phyloP scores from a whole-genome alignment of 169 alveolate species.

The Cryptosporidium ubiquitum region DNA sequence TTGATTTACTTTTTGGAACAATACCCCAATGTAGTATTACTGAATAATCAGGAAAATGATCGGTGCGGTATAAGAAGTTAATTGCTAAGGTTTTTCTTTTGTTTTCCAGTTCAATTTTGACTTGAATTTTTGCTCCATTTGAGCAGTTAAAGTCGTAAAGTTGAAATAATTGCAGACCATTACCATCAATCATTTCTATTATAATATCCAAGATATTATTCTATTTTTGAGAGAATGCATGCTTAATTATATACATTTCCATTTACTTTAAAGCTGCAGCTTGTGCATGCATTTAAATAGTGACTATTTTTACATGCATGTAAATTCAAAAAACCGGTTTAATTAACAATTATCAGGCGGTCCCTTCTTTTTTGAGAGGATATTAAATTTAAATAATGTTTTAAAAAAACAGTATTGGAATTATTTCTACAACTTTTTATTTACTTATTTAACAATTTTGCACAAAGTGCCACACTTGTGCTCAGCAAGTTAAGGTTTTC shows the following conservation, averaged over 20 bases:
- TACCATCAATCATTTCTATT: not conserved
- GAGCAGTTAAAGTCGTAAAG: slow-evolving; percentile 31
- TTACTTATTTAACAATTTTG: not conserved
- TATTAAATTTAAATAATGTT: not conserved
- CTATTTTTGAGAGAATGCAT: not conserved
- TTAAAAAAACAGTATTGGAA: not conserved
- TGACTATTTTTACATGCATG: slow-evolving; percentile 62
- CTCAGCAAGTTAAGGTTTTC: not conserved
- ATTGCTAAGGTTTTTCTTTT: not conserved
- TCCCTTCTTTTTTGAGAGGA: slow-evolving; percentile 12
- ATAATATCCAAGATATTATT: not conserved
- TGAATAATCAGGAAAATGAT: not conserved
- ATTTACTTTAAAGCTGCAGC: not conserved
- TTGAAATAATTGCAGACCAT: not conserved
- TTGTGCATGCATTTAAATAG: slow-evolving; percentile 21
- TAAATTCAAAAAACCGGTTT: not conserved
- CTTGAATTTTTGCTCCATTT: slow-evolving; percentile 30
- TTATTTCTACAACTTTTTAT: not conserved
- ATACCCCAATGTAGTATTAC: slow-evolving; percentile 62
- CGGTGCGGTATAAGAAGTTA: not conserved
- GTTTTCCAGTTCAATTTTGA: not conserved
- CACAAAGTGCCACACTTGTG: not conserved
- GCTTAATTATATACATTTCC: not conserved
- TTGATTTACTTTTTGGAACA: not conserved
- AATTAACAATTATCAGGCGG: slow-evolving; percentile 27